phyloP scores from a whole-genome alignment of 2,329 filamentous ascomycete species.

The Didymella sp. region DNA sequence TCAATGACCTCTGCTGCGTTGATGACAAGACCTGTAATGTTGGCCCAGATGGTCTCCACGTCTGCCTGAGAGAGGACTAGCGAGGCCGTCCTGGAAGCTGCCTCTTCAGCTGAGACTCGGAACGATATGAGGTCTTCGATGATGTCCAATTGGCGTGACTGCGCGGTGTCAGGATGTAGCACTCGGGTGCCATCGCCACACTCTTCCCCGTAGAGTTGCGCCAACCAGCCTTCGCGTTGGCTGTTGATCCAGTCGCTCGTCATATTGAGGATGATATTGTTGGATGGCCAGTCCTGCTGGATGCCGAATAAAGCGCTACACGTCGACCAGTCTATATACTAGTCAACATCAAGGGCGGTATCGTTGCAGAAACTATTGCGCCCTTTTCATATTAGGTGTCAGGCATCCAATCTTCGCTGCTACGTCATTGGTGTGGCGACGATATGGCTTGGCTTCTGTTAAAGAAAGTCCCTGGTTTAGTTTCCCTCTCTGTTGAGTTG shows the following conservation, averaged over 20 bases:
- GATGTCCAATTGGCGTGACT: neutral
- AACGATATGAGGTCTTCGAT: neutral
- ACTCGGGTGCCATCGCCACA: neutral
- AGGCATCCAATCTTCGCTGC: neutral
- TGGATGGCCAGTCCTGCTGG: neutral
- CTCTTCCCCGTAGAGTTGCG: neutral
- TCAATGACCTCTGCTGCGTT: neutral
- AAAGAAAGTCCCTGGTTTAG: too few relatives aligned
- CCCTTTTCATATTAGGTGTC: neutral
- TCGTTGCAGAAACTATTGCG: neutral
- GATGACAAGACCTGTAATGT: neutral
- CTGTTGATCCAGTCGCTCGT: neutral
- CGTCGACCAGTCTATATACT: too few relatives aligned
- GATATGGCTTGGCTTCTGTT: neutral
- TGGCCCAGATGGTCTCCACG: neutral
- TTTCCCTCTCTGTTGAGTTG: too few relatives aligned
- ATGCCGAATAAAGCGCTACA: neutral
- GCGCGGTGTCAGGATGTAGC: neutral
- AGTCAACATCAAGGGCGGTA: neutral
- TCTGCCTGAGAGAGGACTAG: neutral
- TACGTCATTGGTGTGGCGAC: neutral
- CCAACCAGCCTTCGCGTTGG: constrained; percentile 4
- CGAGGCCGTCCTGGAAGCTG: neutral
- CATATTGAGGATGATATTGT: neutral
- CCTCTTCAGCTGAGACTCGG: neutral